These are phyloP conservation scores for Primulina eburnea DNA, from an alignment of 257 asterid genomes.

Conservation along the genomic window DNA sequence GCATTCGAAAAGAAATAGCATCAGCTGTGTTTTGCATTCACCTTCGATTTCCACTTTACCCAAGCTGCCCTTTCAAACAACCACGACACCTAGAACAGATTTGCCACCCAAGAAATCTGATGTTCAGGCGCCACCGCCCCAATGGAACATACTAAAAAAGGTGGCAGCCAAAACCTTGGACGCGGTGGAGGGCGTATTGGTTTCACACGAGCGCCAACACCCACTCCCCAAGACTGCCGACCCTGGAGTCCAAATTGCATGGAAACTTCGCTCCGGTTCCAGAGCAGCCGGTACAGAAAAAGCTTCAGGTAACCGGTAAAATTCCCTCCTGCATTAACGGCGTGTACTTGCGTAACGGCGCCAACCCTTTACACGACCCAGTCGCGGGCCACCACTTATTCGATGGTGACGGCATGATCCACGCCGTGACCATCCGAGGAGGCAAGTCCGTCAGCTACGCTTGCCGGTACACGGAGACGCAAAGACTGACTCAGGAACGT, in stretches of 20 bases:
- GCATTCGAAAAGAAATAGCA: background rate
- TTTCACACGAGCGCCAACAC: constrained; percentile 38
- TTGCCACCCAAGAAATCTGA: background rate
- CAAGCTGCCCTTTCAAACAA: background rate
- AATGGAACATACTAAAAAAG: constrained; percentile 47
- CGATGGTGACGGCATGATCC: constrained; percentile 83
- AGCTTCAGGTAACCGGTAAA: constrained; percentile 44
- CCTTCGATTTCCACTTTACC: background rate
- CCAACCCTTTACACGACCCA: constrained; percentile 65
- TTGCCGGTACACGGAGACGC: constrained; percentile 64
- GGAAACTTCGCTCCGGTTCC: constrained; percentile 70
- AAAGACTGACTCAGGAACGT: constrained; percentile 54
- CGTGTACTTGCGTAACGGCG: constrained; percentile 67
- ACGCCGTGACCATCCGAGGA: constrained; percentile 43
- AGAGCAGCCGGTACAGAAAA: constrained; percentile 43
- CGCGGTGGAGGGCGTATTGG: constrained; percentile 42
- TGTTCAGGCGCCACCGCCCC: background rate
- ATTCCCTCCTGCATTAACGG: constrained; percentile 54
- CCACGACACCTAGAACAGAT: background rate
- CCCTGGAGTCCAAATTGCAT: constrained; percentile 52
- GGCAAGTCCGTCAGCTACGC: constrained; percentile 47
- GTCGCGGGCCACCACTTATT: constrained; percentile 63
- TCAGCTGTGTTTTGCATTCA: background rate
- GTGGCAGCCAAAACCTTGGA: constrained; percentile 43
- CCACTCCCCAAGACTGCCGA: constrained; percentile 55